A percentile compares a stretch with the other conserved stretches of the same genome.
phyloP scores from a whole-genome alignment of 2,329 filamentous ascomycete genomes.

The Neofusicoccum umdonicola region DNA sequence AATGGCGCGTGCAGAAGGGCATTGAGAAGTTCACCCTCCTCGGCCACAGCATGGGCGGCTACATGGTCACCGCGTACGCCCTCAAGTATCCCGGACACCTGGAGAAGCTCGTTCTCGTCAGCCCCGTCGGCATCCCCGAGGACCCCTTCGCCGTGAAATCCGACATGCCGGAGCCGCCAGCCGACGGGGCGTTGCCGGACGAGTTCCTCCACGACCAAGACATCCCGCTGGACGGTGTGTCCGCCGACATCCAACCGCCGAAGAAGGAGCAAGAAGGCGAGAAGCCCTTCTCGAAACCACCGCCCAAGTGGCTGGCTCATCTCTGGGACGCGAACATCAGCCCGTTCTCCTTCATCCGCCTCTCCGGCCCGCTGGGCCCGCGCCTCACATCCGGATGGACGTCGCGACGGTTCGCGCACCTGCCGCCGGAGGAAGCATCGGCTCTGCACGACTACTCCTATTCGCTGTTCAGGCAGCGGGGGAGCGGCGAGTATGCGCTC shows the following conservation, averaged over 20 bases:
- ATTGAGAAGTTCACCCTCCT: slow-evolving; percentile 92
- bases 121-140: slow-evolving; percentile 90
- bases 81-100: slow-evolving; percentile 92
- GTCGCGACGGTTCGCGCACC: slow-evolving; percentile 85
- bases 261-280: slow-evolving; percentile 29
- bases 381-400: slow-evolving; percentile 95
- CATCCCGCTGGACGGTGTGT: not conserved
- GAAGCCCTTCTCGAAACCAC: not conserved
- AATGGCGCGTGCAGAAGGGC: slow-evolving; percentile 85
- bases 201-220: slow-evolving; percentile 55
- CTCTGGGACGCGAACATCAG: slow-evolving; percentile 97
- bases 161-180: slow-evolving; percentile 69
- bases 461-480: slow-evolving; percentile 86
- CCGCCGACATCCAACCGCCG: slow-evolving; percentile 42
- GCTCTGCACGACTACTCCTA: slow-evolving; percentile 92
- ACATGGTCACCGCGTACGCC: slow-evolving; percentile 93
- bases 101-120: slow-evolving; percentile 94
- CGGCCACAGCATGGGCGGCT: slow-evolving; percentile 90
- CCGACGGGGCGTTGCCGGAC: slow-evolving; percentile 60
- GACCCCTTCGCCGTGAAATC: slow-evolving; percentile 85
- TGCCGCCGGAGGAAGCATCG: slow-evolving; percentile 75
- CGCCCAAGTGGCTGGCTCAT: slow-evolving; percentile 81
- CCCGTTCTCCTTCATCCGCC: slow-evolving; percentile 85
- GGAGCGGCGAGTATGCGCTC: slow-evolving; percentile 90
- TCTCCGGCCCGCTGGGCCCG: slow-evolving; percentile 84